phyloP scores from a whole-genome alignment of 2,329 filamentous ascomycete genomes.

The Penicillium sp. region DNA sequence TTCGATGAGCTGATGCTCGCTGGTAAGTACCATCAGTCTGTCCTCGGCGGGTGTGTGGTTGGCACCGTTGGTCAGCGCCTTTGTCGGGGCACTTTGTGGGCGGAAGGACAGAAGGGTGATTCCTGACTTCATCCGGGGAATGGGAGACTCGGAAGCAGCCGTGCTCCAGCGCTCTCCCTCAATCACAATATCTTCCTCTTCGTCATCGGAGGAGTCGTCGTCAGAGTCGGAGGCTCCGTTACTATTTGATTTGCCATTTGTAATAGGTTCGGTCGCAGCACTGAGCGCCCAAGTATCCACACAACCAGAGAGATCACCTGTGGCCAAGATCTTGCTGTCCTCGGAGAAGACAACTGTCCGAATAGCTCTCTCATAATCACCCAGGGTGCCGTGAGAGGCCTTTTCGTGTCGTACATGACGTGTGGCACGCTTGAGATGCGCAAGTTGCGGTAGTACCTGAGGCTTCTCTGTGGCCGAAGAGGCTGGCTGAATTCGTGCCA shows the following conservation, averaged over 20 bases:
- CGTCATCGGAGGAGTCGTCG: conserved; percentile 50
- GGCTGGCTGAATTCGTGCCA: conserved; percentile 50
- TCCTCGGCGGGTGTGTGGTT: conserved; percentile 48
- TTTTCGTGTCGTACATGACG: conserved; percentile 40
- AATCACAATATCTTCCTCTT: conserved; percentile 48
- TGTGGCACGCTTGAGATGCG: conserved; percentile 40
- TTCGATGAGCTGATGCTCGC: conserved; percentile 68
- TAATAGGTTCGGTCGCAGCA: conserved; percentile 47
- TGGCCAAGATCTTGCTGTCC: conserved; percentile 75
- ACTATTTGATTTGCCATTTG: conserved; percentile 34
- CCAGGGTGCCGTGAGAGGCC: conserved; percentile 65
- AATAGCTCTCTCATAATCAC: conserved; percentile 75
- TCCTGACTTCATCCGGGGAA: conserved; percentile 66
- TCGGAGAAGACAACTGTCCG: conserved; percentile 74
- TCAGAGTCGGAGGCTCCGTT: conserved; percentile 50
- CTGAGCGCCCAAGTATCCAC: conserved; percentile 82
- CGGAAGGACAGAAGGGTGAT: conserved; percentile 70
- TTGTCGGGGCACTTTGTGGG: conserved; percentile 35
- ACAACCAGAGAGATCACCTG: conserved; percentile 78
- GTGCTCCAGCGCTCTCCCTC: conserved; percentile 71
- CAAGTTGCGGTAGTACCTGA: conserved; percentile 45
- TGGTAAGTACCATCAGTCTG: conserved; percentile 61
- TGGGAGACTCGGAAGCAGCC: conserved; percentile 68
- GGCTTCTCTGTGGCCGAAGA: conserved; percentile 45
- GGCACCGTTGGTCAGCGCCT: conserved; percentile 46